Evolutionary conservation across 192 early-diverging fungal species (phyloP).

Genomic region (Coemansia sp.): DNA sequence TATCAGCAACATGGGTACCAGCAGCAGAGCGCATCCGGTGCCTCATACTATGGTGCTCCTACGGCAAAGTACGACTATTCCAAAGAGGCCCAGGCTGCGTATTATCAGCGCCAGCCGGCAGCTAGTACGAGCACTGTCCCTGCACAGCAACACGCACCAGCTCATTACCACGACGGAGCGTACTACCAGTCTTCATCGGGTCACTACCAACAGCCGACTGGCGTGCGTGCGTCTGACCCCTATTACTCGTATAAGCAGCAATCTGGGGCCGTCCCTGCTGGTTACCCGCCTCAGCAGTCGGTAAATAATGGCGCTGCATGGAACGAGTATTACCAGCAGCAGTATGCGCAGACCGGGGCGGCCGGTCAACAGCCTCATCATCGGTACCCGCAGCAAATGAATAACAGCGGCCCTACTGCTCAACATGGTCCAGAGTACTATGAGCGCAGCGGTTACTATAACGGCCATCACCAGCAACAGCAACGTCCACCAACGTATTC

Average conservation of each 20-base stretch:
- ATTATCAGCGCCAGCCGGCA: conserved; percentile 24
- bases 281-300: not conserved
- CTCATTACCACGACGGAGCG: conserved; percentile 10
- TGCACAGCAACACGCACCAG: conserved; percentile 6
- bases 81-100: conserved; percentile 12
- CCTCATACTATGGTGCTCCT: conserved; percentile 2
- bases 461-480: conserved; percentile 7
- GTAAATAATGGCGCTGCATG: conserved; percentile 10
- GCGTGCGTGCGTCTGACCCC: not conserved
- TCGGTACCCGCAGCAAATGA: conserved; percentile 7
- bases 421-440: conserved; percentile 21
- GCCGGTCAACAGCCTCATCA: conserved; percentile 13
- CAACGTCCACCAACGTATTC: not conserved
- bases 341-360: conserved; percentile 14
- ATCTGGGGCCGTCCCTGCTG: not conserved
- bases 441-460: conserved; percentile 28
- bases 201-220: not conserved
- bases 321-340: conserved; percentile 37
- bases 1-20: conserved; percentile 9
- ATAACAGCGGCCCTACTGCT: not conserved
- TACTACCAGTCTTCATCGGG: not conserved
- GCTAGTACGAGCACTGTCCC: not conserved
- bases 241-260: conserved; percentile 6
- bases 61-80: conserved; percentile 17
- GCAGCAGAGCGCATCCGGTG: not conserved